Evolutionary conservation across 352 stramenopile genomes (phyloP).

Genomic region (Phytopythium litorale): DNA sequence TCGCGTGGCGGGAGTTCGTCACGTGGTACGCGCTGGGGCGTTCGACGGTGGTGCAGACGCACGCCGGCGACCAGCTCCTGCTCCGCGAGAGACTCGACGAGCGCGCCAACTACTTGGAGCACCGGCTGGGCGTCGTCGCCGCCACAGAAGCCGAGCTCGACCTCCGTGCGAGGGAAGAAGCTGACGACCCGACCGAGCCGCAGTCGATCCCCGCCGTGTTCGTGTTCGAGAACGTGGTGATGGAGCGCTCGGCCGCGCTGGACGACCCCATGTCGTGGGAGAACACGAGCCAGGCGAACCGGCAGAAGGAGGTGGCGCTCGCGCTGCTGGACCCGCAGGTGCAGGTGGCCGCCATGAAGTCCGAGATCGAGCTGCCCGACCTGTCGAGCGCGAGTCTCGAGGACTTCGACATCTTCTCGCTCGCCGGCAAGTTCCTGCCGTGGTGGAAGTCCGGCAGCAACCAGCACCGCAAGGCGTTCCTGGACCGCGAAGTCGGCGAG

Average conservation of each 20-base stretch:
- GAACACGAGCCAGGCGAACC: conserved; percentile 26
- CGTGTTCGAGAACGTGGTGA: conserved; percentile 52
- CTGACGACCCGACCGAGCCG: conserved; percentile 13
- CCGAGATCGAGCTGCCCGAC: conserved; percentile 57
- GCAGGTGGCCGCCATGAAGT: conserved; percentile 53
- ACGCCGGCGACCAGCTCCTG: conserved; percentile 8
- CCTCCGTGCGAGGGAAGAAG: conserved; percentile 20
- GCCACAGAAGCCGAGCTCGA: conserved; percentile 30
- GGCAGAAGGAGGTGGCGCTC: conserved; percentile 46
- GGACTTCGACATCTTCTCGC: conserved; percentile 37
- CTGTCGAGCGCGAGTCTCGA: conserved; percentile 31
- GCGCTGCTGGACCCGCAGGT: conserved; percentile 52
- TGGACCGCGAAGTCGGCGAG: conserved; percentile 44
- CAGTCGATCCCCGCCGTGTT: conserved; percentile 17
- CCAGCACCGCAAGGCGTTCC: conserved; percentile 44
- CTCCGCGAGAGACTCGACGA: conserved; percentile 30
- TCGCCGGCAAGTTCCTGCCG: conserved; percentile 43
- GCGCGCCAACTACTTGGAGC: conserved; percentile 30
- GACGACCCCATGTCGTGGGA: conserved; percentile 40
- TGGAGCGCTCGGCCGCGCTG: conserved; percentile 16
- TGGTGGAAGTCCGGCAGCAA: conserved; percentile 56
- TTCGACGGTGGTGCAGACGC: background rate
- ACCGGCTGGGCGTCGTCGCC: conserved; percentile 21
- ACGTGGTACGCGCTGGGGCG: conserved; percentile 49
- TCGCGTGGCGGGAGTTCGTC: conserved; percentile 40